Conservation (phyloP, 495 filamentous ascomycete genomes). For the Lentithecium fluviatile region DNA sequence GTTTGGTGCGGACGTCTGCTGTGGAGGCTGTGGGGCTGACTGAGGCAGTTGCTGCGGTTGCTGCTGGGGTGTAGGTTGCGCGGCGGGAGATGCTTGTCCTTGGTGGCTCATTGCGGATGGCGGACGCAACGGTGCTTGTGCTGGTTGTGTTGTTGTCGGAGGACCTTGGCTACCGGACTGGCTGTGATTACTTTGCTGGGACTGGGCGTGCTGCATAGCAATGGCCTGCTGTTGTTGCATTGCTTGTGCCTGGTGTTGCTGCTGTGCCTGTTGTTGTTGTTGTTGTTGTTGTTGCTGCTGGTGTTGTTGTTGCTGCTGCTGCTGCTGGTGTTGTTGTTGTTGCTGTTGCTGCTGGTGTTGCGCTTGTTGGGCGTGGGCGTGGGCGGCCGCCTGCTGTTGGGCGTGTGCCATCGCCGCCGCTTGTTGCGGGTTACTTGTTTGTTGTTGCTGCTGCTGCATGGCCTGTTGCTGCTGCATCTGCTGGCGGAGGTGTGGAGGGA, state of each 20-base stretch:
- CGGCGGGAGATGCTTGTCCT: conserved; percentile 31
- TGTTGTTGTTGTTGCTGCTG: conserved; percentile 52
- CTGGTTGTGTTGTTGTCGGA: conserved; percentile 30
- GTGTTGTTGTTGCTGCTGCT: conserved; percentile 40
- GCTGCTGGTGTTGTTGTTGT: conserved; percentile 53
- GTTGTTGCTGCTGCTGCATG: conserved; percentile 41
- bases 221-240: conserved; percentile 47
- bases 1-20: conserved; percentile 48
- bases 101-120: conserved; percentile 33
- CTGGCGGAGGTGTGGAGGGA: conserved; percentile 32
- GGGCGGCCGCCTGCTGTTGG: conserved; percentile 32
- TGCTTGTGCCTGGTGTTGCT: too few species aligned
- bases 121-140: conserved; percentile 32
- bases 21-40: conserved; percentile 47
- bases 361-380: conserved; percentile 39
- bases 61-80: conserved; percentile 35
- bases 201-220: conserved; percentile 42
- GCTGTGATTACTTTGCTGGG: conserved; percentile 42
- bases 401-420: conserved; percentile 27
- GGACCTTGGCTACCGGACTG: conserved; percentile 34
- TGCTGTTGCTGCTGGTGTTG: conserved; percentile 43
- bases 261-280: too few species aligned
- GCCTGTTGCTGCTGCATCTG: conserved; percentile 26
- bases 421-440: conserved; percentile 30
- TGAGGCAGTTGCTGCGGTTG: conserved; percentile 38